Evolutionary conservation across 805 yeast genomes (phyloP), one percentile per base, ranked within the genome.

Genomic region (Metschnikowia kofuensis): DNA sequence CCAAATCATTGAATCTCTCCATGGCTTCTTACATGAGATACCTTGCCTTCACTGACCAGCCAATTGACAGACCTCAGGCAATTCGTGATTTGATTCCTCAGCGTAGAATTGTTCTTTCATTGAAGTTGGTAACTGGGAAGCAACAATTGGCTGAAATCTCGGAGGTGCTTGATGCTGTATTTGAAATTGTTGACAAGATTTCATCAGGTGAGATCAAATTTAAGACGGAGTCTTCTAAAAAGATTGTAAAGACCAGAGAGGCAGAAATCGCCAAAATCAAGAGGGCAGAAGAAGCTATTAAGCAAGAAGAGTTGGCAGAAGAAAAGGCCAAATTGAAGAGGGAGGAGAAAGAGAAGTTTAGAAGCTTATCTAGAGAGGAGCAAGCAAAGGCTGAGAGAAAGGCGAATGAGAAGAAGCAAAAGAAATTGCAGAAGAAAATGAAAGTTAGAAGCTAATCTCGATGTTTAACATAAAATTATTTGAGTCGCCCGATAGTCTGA

Each of bases 41-140:
- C 62, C 63, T 94, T 52, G 84, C 95, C 38, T 76, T 90, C 64
- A 89, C 97, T 44, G 99, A 94, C 68, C 85, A 88, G 67, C 84
- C 90, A 13, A 58, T 68, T n/a, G 85, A 76, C 44, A 86, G 80
- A 58, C 98, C 99, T 40, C 72, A 67, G 39, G 64, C 77, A 34
- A 70, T 81, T 42, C 66, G 65, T n/a, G 86, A 83, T 54, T 77
- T 79, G 67, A 72, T 68, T 37, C 78, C 87, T 35, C 60, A 60
- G 45, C 78, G 82, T 54, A 74, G 78, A 62, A 70, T 87, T 37
- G 64, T 83, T 14, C 67, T 91, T 52, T 77, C 83, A 48, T 62
- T 84, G 54, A 66, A 69, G 39, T 61, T 83, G 52, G 82, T 87
- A 36, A 67, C 76, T 32, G 75, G 76, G 30, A 63, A 72, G 9